Evolutionary conservation across 306 rosid genomes (phyloP).

Genomic region (Begonia loranthoides): DNA sequence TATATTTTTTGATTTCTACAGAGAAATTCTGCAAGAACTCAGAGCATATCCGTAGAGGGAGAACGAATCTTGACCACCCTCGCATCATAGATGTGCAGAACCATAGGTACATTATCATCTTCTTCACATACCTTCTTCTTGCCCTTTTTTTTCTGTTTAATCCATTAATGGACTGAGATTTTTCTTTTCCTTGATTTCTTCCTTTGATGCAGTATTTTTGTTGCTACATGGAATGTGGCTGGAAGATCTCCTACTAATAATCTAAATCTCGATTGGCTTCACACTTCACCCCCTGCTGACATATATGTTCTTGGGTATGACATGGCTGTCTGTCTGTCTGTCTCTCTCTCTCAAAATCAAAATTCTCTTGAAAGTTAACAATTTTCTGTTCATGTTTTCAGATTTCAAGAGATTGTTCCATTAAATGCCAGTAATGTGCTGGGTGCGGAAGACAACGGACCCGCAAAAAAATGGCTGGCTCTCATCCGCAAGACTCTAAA

Average conservation of each 20-base stretch:
- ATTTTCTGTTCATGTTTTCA: slow-evolving; percentile 22
- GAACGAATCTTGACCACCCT: slow-evolving; percentile 96
- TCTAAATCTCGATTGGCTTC: slow-evolving; percentile 85
- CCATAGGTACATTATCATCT: slow-evolving; percentile 37
- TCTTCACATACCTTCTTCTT: slow-evolving; percentile 8
- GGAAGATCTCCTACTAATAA: slow-evolving; percentile 93
- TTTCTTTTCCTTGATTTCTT: background rate
- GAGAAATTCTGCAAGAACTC: slow-evolving; percentile 69
- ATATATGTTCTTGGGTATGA: slow-evolving; percentile 98
- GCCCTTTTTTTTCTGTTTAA: slow-evolving; percentile 11
- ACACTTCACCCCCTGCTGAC: slow-evolving; percentile 91
- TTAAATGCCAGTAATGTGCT: slow-evolving; percentile 94
- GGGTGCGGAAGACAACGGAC: slow-evolving; percentile 98
- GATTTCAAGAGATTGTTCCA: slow-evolving; percentile 99
- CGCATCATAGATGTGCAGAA: slow-evolving; percentile 93
- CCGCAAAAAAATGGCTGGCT: slow-evolving; percentile 97
- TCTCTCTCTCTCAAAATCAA: too few relatives aligned
- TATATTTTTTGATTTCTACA: slow-evolving; percentile 17
- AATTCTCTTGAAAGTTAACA: background rate
- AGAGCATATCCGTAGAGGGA: slow-evolving; percentile 55
- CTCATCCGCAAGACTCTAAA: slow-evolving; percentile 79
- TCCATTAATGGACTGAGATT: too few relatives aligned
- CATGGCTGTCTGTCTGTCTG: slow-evolving; percentile 3
- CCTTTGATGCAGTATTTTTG: slow-evolving; percentile 59
- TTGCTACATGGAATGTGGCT: slow-evolving; percentile 96